A percentile compares a stretch with the other conserved stretches of the same genome.
Evolutionary conservation across 2,329 filamentous ascomycete genomes (phyloP).

Genomic region (Exutisphaerella laricina): DNA sequence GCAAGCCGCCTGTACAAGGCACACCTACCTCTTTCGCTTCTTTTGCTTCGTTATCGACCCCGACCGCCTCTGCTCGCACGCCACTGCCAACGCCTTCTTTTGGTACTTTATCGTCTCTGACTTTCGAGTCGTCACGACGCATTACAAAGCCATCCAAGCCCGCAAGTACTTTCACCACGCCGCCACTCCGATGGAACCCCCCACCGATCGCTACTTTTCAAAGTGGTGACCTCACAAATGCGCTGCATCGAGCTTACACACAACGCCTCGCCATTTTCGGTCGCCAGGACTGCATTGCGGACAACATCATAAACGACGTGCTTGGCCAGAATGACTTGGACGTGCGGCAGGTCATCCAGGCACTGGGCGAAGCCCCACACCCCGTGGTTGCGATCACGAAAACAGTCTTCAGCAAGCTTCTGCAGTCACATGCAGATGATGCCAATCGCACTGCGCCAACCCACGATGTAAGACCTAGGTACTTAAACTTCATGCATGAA

Average conservation of each 20-base stretch:
- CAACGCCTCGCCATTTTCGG: constrained; percentile 4
- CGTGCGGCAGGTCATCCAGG: background rate
- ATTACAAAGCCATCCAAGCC: background rate
- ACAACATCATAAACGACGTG: constrained; percentile 1
- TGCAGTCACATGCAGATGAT: background rate
- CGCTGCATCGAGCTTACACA: background rate
- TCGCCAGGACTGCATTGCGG: constrained; percentile 5
- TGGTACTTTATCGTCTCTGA: background rate
- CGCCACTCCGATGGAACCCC: background rate
- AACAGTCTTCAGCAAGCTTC: background rate
- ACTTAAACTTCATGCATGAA: background rate
- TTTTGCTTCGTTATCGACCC: background rate
- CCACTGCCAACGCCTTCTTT: background rate
- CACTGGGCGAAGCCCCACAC: background rate
- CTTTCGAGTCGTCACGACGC: background rate
- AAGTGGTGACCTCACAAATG: constrained; percentile 3
- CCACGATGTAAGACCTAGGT: background rate
- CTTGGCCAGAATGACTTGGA: background rate
- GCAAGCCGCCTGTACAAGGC: constrained; percentile 9
- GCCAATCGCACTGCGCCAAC: background rate
- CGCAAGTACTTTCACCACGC: background rate
- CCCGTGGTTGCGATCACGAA: background rate
- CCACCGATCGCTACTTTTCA: too few species aligned
- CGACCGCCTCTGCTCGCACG: background rate
- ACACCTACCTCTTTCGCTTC: constrained; percentile 5